Percentiles rank a stretch among this genome's conserved stretches.
phyloP scores from a whole-genome alignment of 106 monocot species.

The Allium cepa region DNA sequence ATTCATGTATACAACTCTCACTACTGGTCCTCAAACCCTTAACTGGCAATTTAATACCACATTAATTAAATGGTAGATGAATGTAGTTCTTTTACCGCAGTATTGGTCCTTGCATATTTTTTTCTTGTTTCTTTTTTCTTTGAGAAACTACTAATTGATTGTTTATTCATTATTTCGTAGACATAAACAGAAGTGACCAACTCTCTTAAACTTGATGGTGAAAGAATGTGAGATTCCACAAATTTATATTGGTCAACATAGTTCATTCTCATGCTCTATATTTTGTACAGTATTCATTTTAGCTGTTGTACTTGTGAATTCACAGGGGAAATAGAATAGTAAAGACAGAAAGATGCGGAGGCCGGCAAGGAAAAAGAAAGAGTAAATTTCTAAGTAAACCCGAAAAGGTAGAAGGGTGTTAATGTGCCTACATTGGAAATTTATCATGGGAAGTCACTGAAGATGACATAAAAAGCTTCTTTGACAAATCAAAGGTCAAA shows the following conservation, averaged over 20 bases:
- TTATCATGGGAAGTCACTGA: conserved; percentile 58
- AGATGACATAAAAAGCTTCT: conserved; percentile 40
- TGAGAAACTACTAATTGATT: not conserved
- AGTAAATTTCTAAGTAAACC: conserved; percentile 40
- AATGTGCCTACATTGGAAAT: conserved; percentile 62
- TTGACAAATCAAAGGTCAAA: conserved; percentile 34
- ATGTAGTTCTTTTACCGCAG: too few species aligned
- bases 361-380: conserved; percentile 38
- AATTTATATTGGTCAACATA: not conserved
- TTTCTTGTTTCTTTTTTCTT: not conserved
- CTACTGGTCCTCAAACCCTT: too few species aligned
- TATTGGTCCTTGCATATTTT: too few species aligned
- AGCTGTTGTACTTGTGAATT: not conserved
- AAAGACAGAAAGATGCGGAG: conserved; percentile 54
- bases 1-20: too few species aligned
- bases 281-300: not conserved
- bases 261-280: not conserved
- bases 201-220: conserved; percentile 35
- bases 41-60: too few species aligned
- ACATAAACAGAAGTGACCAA: conserved; percentile 20
- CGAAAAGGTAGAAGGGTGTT: conserved; percentile 44
- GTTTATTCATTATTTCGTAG: conserved; percentile 11
- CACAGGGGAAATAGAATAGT: conserved; percentile 56
- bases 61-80: too few species aligned
- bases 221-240: conserved; percentile 24